Evolutionary conservation across 371 early-diverging fungal species (phyloP), one percentile per base, ranked within the genome.

Genomic region (Mortierella sp.): DNA sequence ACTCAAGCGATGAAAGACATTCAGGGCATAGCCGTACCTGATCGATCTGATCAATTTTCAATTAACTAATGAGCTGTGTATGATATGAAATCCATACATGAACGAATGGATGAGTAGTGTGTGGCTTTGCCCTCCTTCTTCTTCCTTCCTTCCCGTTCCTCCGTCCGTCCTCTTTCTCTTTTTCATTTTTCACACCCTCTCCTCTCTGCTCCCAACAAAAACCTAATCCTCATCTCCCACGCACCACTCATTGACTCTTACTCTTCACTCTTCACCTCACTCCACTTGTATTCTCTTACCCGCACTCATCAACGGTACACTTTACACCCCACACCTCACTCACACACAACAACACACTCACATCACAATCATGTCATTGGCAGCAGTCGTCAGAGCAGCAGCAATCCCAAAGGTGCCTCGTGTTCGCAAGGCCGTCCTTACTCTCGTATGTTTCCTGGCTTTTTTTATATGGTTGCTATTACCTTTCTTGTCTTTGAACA

Each of bases 341-440:
- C 58, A 57, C 10, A 55, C 55, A 38, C 42, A 38, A 38, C 42
- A 38, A 38, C 54, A 79, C 70, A 45, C 13, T 6, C 28, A 72
- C 31, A 71, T 19, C n/a, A 24, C 50, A 72, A 82, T 19, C 54
- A 85, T 85, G 86, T 85, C 82, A 11, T 54, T 85, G 48, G 82
- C 86, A 77, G 77, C 80, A 70, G 82, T 82, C 77, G 75, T 85
- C 73, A 81, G 80, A 77, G 82, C 80, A 73, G 75, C 82, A 28
- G 74, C 63, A 6, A 8, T 63, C 63, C 86, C 86, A 72, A 76
- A 78, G 52, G 80, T 85, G 58, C 82, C 80, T 38, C 86, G 86
- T 50, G 60, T 78, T 13, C 79, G 86, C 70, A 85, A 85, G 75
- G 86, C 86, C 44, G 86, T 85, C 58, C 86, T 85, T 58, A 85